Evolutionary conservation across 768 basidiomycete genomes (phyloP), one percentile per base, ranked within the genome.

Genomic region (Kwoniella europaea): DNA sequence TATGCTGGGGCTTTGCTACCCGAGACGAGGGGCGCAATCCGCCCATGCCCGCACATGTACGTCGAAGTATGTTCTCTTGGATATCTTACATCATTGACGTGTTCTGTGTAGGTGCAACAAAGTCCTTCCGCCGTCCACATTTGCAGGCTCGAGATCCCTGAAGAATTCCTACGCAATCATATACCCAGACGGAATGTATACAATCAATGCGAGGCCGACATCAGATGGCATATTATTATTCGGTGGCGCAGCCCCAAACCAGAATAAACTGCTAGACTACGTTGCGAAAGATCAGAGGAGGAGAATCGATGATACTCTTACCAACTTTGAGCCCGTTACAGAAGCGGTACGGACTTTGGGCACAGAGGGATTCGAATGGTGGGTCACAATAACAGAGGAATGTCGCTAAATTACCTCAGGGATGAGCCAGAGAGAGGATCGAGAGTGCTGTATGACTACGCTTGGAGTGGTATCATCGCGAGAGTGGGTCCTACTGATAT

Each of bases 1-100:
- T 94, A 95, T 73, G 88, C 90, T 13, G 88, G 90, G 2, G 87
- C 91, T 74, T 88, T 96, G 46, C 85, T 97, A n/a, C 91, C 92
- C 0, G 87, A 89, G 67, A 79, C 93, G 35, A 74, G 63, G 22
- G 72, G 74, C 0, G 52, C 74, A 56, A 77, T 79, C 55, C 74
- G 60, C 5, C 79, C 79, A 7, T 68, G 59, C 2, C 72, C 72
- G 16, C 74, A 78, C 52, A 73, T 76, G 75, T 76, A 44, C 18
- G 76, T 70, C 6, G 35, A 35, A 35, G 35, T 59, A 20, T 41
- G 18, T 15, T 20, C 42, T 53, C 27, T 9, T 43, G 54, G 27
- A 29, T 35, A 56, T 12, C 27, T 29, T 53, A 41, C 66, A 15
- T 71, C 18, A 72, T 72, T 65, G 85, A 86, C 13, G 86, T 85